Base-by-base conservation (phyloP, 805 yeast genomes). In the Limtongozyma cylindracea region DNA sequence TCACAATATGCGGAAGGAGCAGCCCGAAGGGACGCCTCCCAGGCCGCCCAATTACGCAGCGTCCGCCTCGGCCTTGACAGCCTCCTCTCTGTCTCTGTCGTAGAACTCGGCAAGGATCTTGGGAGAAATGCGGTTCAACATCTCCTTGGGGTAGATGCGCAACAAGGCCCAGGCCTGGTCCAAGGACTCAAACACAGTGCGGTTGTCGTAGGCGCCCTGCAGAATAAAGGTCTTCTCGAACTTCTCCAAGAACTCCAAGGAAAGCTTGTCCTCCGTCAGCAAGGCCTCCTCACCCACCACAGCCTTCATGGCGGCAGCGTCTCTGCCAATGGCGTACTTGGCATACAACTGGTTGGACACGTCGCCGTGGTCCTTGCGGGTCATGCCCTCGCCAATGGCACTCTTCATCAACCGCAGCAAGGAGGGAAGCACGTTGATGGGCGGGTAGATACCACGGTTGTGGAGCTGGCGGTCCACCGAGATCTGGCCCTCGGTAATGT, bases 211-310 rank as follows among this genome's bases (percentile, higher is more conserved):
- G 24, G 94, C 84, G 46, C 96, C 96, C 56, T 88, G 99, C 21
- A 80, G 41, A 38, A 88, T 78, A 40, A 91, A 91, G 24, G 84
- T 73, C 61, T 76, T 78, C 53, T 88, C 99, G 38, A 88, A 88
- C 56, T 88, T 88, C 46, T 91, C 98, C 54, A 88, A 67, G 47
- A 88, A 88, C 56, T 88, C 99, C 43, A 88, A 62, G 3, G 98
- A 88, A 32, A 88, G 61, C 54, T 91, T 91, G 53, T 88, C 99
- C 50, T 88, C 99, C 31, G 77, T 77, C 16, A 95, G 80, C 41
- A 88, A 60, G 17, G 99, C 98, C 53, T 88, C 99, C 53, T 88
- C 99, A 66, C 99, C 99, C 37, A 88, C 99, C 34, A 88, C 99
- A 9, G 98, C 93, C 56, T 88, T 88, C 99, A 88, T 88, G 36